These are phyloP conservation scores for Ulmus americana DNA, from an alignment of 331 rosid species.

Conservation along the genomic window DNA sequence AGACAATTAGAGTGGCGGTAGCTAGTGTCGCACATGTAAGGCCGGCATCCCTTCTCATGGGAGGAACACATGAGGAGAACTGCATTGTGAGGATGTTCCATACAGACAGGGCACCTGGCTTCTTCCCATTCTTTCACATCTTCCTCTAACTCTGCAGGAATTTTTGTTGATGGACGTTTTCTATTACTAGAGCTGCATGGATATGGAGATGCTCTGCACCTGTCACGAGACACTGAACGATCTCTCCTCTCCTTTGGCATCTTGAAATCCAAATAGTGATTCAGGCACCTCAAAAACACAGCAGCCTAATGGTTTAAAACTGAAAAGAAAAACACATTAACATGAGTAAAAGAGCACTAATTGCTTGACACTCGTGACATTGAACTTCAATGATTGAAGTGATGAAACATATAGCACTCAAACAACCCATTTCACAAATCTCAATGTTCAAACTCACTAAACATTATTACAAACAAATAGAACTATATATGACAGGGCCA, in stretches of 20 bases:
- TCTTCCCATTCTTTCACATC: constrained; percentile 86
- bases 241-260: constrained; percentile 97
- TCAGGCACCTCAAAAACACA: constrained; percentile 23
- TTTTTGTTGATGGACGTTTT: constrained; percentile 34
- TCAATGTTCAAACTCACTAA: too few relatives aligned
- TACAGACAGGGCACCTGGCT: constrained; percentile 88
- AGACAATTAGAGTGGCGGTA: constrained; percentile 95
- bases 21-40: constrained; percentile 97
- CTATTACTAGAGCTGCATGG: constrained; percentile 66
- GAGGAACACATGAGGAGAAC: constrained; percentile 91
- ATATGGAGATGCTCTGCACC: constrained; percentile 67
- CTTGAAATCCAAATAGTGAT: constrained; percentile 17
- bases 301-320: constrained; percentile 15
- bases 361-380: not conserved
- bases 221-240: constrained; percentile 67
- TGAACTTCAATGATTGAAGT: not conserved
- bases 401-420: not conserved
- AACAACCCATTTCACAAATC: too few relatives aligned
- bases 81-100: constrained; percentile 98
- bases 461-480: too few relatives aligned
- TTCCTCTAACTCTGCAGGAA: constrained; percentile 50
- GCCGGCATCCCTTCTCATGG: constrained; percentile 84
- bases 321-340: constrained; percentile 20
- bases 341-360: constrained; percentile 17
- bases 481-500: too few relatives aligned